Evolutionary conservation across 495 filamentous ascomycete species (phyloP).

Genomic region (Penicillium turbatum): DNA sequence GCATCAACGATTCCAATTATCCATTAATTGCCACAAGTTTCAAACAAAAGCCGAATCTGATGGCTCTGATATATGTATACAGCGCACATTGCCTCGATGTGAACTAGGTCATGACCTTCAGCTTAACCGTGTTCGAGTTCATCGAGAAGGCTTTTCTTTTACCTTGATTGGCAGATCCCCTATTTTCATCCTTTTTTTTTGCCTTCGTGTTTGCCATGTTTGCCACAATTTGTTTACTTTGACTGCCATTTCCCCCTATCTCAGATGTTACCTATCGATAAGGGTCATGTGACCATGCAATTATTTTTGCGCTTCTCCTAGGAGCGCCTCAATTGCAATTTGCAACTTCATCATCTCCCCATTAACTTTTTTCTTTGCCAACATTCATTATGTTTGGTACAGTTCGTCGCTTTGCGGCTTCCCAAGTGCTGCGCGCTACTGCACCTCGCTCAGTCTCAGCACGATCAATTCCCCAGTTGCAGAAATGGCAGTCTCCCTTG

Average conservation of each 20-base stretch:
- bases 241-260: background rate
- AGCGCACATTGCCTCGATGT: no score
- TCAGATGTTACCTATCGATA: slow-evolving; percentile 20
- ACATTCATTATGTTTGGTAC: slow-evolving; percentile 38
- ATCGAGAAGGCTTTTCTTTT: background rate
- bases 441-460: slow-evolving; percentile 28
- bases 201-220: background rate
- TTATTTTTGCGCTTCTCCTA: slow-evolving; percentile 12
- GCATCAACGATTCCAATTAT: no score
- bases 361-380: background rate
- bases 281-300: slow-evolving; percentile 19
- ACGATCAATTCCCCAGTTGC: slow-evolving; percentile 26
- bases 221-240: background rate
- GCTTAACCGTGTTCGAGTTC: background rate
- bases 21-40: no score
- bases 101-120: no score
- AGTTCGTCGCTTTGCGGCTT: slow-evolving; percentile 39
- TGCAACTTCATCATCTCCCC: slow-evolving; percentile 4
- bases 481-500: slow-evolving; percentile 30
- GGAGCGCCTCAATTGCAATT: slow-evolving; percentile 4
- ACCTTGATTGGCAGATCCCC: background rate
- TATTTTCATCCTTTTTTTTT: no score
- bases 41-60: no score
- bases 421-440: slow-evolving; percentile 36
- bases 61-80: no score